Evolutionary conservation across 208 protist genomes (phyloP), one percentile per base, ranked within the genome.

Genomic region (Leptomonas seymouri): DNA sequence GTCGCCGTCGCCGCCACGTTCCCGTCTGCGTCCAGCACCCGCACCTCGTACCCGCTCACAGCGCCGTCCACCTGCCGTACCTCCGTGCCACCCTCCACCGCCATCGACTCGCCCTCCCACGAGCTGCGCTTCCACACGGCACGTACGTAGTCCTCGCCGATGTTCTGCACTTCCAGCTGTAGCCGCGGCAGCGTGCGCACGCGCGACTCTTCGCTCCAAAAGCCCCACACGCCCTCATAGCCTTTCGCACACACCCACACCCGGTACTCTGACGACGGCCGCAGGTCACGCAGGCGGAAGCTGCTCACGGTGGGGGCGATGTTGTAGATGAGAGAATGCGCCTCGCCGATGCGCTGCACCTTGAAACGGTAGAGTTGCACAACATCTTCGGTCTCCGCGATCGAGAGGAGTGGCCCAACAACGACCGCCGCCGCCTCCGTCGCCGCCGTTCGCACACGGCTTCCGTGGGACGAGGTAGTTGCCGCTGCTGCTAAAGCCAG

Each of bases 101-200:
- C 63, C 51, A 73, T 69, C 39, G 50, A 56, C 56, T 63, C 66
- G 12, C 93, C 85, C 15, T 82, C 73, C 93, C 93, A 97, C 53
- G 84, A 73, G 12, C 78, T 74, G 44, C 93, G 86, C 62, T 62
- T 62, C 90, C 93, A 97, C 49, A 73, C 80, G 8, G 94, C 93
- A 1, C 77, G 72, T n/a, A 96, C 89, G 76, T 97, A 97, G 71
- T 94, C 90, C 78, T 97, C 91, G 31, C 93, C 93, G 60, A 95
- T 89, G 67, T 87, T 80, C 28, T 68, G 65, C 50, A 97, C 79
- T 12, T 78, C 69, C 30, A 97, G 76, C 67, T 92, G 66, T 71
- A 97, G 78, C 79, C 91, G 89, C 21, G 93, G 91, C 63, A 97
- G 75, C 63, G 93, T 97, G 66, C 91, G 91, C 66, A 97, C 83